Evolutionary conservation across 108 stramenopile species (phyloP).

Genomic region (Conticribra guillardii): DNA sequence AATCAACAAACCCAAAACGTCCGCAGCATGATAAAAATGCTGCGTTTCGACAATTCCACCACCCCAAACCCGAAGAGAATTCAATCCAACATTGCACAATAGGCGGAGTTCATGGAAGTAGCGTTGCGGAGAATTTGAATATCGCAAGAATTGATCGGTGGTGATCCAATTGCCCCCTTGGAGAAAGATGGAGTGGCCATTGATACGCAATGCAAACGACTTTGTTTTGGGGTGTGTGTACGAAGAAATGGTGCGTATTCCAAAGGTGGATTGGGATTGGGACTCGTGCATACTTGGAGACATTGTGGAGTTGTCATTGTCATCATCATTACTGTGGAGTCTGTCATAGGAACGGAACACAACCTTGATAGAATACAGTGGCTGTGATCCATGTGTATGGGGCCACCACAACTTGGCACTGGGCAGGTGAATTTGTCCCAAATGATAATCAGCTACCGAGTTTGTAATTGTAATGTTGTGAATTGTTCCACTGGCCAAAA

Average conservation of each 20-base stretch:
- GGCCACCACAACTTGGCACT: slow-evolving; percentile 60
- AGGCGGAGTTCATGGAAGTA: slow-evolving; percentile 46
- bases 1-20: slow-evolving; percentile 67
- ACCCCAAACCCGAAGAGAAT: slow-evolving; percentile 76
- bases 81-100: slow-evolving; percentile 49
- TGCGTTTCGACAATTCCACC: slow-evolving; percentile 69
- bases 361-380: slow-evolving; percentile 32
- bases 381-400: slow-evolving; percentile 34
- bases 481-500: slow-evolving; percentile 28
- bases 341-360: slow-evolving; percentile 17
- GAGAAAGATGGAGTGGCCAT: slow-evolving; percentile 56
- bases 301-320: background rate
- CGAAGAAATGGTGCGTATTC: slow-evolving; percentile 46
- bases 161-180: slow-evolving; percentile 68
- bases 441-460: slow-evolving; percentile 4
- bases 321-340: background rate
- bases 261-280: slow-evolving; percentile 28
- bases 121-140: slow-evolving; percentile 25
- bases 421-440: slow-evolving; percentile 11
- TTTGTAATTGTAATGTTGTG: slow-evolving; percentile 22
- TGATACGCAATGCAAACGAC: slow-evolving; percentile 40
- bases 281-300: slow-evolving; percentile 15
- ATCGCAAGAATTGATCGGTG: slow-evolving; percentile 54
- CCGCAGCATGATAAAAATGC: slow-evolving; percentile 72
- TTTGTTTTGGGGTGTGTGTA: slow-evolving; percentile 35